Conservation (phyloP, 306 rosid species). For the Luffa aegyptiaca region DNA sequence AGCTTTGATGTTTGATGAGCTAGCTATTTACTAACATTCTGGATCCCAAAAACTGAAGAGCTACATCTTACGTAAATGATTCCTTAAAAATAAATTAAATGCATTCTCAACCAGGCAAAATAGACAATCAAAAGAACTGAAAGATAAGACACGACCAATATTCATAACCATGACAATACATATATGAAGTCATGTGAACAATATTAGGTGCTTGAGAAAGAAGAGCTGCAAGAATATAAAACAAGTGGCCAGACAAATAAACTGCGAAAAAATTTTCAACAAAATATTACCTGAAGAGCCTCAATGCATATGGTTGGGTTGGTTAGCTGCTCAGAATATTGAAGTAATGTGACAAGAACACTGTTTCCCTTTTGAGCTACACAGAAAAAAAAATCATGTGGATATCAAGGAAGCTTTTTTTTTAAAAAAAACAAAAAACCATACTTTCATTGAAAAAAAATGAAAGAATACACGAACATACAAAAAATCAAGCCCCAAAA, state of each 20-base stretch:
- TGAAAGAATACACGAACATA: no score
- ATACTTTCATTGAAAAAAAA: no score
- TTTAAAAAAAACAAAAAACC: no score
- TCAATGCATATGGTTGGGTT: slow-evolving; percentile 65
- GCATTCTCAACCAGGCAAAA: background rate
- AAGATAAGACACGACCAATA: background rate
- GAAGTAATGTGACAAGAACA: slow-evolving; percentile 49
- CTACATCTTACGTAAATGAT: background rate
- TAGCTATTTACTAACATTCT: background rate
- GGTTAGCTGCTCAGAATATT: slow-evolving; percentile 45
- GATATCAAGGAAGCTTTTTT: background rate
- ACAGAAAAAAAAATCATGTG: slow-evolving; percentile 7
- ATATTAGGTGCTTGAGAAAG: background rate
- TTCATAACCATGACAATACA: background rate
- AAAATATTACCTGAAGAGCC: slow-evolving; percentile 77
- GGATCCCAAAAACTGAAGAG: background rate
- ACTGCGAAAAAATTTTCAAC: background rate
- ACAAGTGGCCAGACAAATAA: background rate
- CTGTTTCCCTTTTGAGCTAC: slow-evolving; percentile 44
- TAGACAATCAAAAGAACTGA: background rate
- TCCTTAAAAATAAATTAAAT: background rate
- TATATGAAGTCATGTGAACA: background rate
- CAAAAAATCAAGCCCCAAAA: no score
- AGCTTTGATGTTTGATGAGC: background rate
- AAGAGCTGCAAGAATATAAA: slow-evolving; percentile 11